These are phyloP conservation scores for Penicillium sp. DNA, from an alignment of 2,329 filamentous ascomycete genomes.

Conservation along the genomic window DNA sequence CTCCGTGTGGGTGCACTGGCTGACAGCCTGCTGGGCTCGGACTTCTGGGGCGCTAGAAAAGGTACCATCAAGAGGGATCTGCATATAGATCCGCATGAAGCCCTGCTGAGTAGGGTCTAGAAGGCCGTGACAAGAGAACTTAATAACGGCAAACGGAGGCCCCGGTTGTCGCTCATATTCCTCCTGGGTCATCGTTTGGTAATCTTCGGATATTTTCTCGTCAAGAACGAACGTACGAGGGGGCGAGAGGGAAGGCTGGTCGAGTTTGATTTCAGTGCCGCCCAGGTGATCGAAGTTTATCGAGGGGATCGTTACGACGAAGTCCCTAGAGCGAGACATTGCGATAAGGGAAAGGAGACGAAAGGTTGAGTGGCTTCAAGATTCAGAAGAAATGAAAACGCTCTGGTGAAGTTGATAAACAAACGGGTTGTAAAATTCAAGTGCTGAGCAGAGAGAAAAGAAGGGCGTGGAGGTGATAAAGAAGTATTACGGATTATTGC, in stretches of 20 bases:
- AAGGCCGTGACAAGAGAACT: neutral
- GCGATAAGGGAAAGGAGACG: no score
- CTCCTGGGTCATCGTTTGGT: neutral
- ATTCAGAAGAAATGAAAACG: no score
- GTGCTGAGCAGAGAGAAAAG: no score
- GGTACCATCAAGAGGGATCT: constrained; percentile 2
- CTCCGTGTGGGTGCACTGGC: neutral
- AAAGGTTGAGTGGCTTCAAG: no score
- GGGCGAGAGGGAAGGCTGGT: neutral
- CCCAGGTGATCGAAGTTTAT: neutral
- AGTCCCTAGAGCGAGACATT: no score
- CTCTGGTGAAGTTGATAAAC: no score
- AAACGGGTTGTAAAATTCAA: no score
- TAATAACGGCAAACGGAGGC: neutral
- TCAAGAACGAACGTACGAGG: neutral
- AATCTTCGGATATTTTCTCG: neutral
- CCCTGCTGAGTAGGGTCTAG: neutral
- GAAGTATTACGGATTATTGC: no score
- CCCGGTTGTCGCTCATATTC: neutral
- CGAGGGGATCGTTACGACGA: no score
- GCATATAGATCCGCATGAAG: neutral
- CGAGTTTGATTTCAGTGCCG: neutral
- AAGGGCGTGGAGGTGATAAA: no score
- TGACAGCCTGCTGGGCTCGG: neutral
- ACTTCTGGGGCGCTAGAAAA: neutral